phyloP scores from a whole-genome alignment of 352 stramenopile species.

The Globisporangium emineosum region DNA sequence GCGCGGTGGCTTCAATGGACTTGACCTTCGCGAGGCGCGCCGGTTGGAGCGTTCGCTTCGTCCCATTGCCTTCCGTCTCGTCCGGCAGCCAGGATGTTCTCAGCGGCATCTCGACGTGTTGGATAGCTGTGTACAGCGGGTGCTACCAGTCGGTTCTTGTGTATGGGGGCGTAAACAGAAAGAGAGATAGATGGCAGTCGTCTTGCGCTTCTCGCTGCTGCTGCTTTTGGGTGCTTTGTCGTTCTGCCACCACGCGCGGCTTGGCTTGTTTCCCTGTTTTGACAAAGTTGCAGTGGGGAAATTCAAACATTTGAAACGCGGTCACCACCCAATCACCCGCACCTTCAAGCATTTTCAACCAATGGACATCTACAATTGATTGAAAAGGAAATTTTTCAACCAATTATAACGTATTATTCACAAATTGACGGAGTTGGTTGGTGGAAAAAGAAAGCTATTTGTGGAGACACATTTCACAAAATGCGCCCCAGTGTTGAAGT shows the following conservation, averaged over 20 bases:
- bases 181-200: background rate
- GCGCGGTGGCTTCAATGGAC: slow-evolving; percentile 54
- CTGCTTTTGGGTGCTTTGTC: background rate
- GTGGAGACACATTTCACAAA: background rate
- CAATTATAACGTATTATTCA: background rate
- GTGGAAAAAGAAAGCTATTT: background rate
- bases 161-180: background rate
- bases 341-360: background rate
- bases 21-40: slow-evolving; percentile 46
- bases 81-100: slow-evolving; percentile 13
- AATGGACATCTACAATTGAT: background rate
- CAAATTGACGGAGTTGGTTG: background rate
- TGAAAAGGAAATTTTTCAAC: background rate
- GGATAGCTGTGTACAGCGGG: background rate
- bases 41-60: slow-evolving; percentile 32
- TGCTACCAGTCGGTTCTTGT: background rate
- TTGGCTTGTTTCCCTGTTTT: background rate
- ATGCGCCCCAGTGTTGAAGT: background rate
- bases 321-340: background rate
- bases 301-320: background rate
- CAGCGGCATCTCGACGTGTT: slow-evolving; percentile 4
- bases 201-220: slow-evolving; percentile 8
- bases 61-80: background rate
- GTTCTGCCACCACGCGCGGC: background rate
- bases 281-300: background rate